phyloP scores from a whole-genome alignment of 768 basidiomycete species.

The Rhodocollybia butyracea region DNA sequence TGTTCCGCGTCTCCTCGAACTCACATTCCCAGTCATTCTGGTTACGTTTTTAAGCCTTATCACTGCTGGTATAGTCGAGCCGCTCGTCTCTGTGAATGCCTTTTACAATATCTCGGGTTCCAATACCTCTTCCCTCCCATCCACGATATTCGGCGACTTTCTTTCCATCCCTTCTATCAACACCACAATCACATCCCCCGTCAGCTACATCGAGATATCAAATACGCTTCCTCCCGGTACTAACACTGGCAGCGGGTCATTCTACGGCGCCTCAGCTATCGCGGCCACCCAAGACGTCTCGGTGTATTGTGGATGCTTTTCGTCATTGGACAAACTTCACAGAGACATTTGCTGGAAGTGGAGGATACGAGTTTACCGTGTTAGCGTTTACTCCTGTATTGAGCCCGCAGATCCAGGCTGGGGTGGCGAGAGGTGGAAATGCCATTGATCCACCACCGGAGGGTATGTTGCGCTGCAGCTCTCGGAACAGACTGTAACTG shows the following conservation, averaged over 20 bases:
- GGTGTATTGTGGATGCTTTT: conserved; percentile 31
- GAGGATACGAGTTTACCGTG: conserved; percentile 22
- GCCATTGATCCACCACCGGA: conserved; percentile 32
- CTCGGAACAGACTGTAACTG: too few species aligned
- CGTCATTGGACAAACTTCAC: conserved; percentile 27
- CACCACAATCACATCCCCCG: conserved; percentile 21
- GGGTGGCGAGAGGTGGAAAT: conserved; percentile 32
- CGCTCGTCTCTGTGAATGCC: conserved; percentile 9
- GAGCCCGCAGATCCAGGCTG: conserved; percentile 30
- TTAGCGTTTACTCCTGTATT: conserved; percentile 37
- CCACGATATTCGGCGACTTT: conserved; percentile 34
- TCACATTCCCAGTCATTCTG: not conserved
- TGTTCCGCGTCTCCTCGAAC: not conserved
- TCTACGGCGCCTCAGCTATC: conserved; percentile 28
- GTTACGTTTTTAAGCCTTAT: not conserved
- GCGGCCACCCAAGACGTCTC: conserved; percentile 13
- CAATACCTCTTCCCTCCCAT: conserved; percentile 19
- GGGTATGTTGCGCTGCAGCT: too few species aligned
- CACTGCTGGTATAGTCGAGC: not conserved
- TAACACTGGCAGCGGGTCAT: conserved; percentile 25
- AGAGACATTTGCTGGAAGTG: conserved; percentile 13
- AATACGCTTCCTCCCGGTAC: conserved; percentile 22
- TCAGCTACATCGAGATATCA: conserved; percentile 35
- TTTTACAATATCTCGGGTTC: conserved; percentile 33
- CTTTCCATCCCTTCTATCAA: conserved; percentile 31